Evolutionary conservation across 768 basidiomycete species (phyloP).

Genomic region (Sarcodon aspratus): DNA sequence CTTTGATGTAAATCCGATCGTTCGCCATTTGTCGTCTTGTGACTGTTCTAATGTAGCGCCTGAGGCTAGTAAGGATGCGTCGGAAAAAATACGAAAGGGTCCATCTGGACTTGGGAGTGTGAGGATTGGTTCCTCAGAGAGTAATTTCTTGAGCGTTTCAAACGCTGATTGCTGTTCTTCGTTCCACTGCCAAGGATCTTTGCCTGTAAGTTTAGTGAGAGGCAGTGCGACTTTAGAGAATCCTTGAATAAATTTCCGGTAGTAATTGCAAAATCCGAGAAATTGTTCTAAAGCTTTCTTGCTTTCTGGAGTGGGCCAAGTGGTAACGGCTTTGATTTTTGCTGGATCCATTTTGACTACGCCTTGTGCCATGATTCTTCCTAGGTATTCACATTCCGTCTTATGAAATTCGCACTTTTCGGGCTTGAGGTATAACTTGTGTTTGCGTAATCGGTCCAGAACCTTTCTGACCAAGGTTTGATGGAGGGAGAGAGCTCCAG

Average conservation of each 20-base stretch:
- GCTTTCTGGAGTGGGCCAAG: slow-evolving; percentile 16
- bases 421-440: slow-evolving; percentile 21
- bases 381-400: slow-evolving; percentile 17
- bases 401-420: slow-evolving; percentile 21
- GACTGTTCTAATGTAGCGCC: slow-evolving; percentile 11
- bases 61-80: slow-evolving; percentile 9
- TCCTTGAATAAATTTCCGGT: slow-evolving; percentile 14
- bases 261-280: slow-evolving; percentile 20
- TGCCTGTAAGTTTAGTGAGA: slow-evolving; percentile 9
- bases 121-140: slow-evolving; percentile 10
- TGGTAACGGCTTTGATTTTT: slow-evolving; percentile 17
- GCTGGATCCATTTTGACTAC: slow-evolving; percentile 18
- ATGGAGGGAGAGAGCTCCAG: slow-evolving; percentile 12
- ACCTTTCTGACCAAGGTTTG: slow-evolving; percentile 6
- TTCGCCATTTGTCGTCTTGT: slow-evolving; percentile 9
- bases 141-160: slow-evolving; percentile 9
- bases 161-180: slow-evolving; percentile 6
- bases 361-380: slow-evolving; percentile 12
- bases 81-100: slow-evolving; percentile 6
- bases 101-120: slow-evolving; percentile 1
- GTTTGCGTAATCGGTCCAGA: slow-evolving; percentile 13
- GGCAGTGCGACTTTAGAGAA: slow-evolving; percentile 11
- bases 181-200: slow-evolving; percentile 5
- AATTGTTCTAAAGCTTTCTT: slow-evolving; percentile 14
- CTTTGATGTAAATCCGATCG: slow-evolving; percentile 13